These are phyloP conservation scores for Ceriops tagal DNA, from an alignment of 345 rosid genomes.

Conservation along the genomic window DNA sequence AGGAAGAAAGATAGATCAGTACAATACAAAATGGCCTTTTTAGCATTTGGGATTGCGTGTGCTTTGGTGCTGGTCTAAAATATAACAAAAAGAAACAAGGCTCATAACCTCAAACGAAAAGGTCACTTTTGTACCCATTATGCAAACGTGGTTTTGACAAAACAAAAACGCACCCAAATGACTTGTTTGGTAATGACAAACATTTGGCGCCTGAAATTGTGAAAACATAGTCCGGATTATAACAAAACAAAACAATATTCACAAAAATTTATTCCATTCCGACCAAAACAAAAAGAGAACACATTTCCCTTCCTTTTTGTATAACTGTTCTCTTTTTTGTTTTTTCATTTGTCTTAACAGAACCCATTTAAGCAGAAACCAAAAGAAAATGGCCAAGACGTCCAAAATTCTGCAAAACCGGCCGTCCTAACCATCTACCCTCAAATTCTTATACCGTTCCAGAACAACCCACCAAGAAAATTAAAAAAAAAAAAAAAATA, in stretches of 20 bases:
- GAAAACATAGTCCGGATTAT: not conserved
- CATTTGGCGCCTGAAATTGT: no score
- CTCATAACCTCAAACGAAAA: not conserved
- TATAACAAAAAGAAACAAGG: not conserved
- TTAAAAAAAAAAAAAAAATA: not conserved
- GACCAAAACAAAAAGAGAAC: not conserved
- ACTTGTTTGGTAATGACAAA: no score
- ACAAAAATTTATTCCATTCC: not conserved
- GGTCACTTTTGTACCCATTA: constrained; percentile 21
- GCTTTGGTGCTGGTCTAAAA: no score
- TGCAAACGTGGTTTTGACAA: not conserved
- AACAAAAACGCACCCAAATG: not conserved
- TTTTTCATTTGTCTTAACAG: not conserved
- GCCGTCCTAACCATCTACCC: not conserved
- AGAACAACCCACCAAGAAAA: no score
- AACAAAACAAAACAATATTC: not conserved
- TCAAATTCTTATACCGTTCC: not conserved
- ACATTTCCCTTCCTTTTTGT: no score
- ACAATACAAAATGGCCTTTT: no score
- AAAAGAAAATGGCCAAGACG: not conserved
- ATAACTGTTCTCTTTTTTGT: not conserved
- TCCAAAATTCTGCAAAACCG: constrained; percentile 21
- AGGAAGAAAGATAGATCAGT: no score
- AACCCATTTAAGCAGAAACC: not conserved
- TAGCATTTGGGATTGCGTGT: no score